These are phyloP conservation scores for Solanum tacnaense DNA, from an alignment of 257 asterid genomes.

Conservation along the genomic window DNA sequence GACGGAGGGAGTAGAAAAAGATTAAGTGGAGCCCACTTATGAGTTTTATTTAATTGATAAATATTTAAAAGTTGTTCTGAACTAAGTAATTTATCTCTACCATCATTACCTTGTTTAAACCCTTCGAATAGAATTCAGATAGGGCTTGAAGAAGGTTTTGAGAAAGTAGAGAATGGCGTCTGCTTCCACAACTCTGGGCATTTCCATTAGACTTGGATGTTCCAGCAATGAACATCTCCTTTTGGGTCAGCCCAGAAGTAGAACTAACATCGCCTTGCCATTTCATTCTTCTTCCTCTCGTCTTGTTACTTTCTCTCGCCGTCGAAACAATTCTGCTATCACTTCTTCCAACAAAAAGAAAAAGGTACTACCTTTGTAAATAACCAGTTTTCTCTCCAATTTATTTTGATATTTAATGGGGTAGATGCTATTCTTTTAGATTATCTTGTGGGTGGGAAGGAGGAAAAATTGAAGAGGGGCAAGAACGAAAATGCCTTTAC, in stretches of 20 bases:
- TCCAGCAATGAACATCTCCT: constrained; percentile 13
- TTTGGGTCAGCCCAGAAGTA: constrained; percentile 7
- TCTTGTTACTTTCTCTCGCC: constrained; percentile 43
- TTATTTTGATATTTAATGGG: background rate
- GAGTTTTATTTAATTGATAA: no score
- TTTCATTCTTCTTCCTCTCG: constrained; percentile 6
- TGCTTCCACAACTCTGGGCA: constrained; percentile 27
- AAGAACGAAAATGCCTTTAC: background rate
- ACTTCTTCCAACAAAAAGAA: constrained; percentile 27
- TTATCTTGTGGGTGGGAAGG: background rate
- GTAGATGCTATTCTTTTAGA: background rate
- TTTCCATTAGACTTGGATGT: constrained; percentile 21
- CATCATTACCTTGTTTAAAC: background rate
- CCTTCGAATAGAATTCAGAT: background rate
- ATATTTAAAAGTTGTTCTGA: no score
- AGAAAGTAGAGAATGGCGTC: constrained; percentile 28
- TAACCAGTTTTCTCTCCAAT: background rate
- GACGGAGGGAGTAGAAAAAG: no score
- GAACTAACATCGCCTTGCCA: constrained; percentile 11
- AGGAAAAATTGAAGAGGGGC: background rate
- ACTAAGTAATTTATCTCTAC: no score
- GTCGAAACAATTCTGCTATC: constrained; percentile 32
- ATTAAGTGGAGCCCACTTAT: no score
- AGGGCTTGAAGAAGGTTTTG: background rate
- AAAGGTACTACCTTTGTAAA: constrained; percentile 21